Base-by-base conservation (phyloP, 75 land plant genomes). In the Ceratopteris richardii region DNA sequence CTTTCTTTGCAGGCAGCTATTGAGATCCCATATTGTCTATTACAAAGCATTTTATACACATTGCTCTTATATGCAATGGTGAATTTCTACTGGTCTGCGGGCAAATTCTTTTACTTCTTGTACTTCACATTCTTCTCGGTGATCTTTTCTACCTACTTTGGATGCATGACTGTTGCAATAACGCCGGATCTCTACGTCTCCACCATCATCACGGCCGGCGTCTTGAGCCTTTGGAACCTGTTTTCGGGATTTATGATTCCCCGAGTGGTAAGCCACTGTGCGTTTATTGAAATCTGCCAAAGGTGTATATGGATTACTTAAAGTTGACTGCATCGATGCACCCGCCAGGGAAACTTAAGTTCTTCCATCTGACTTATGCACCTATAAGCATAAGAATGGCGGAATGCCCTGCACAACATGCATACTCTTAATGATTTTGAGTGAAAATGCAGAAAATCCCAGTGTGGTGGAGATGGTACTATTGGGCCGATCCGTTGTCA, bases 391-490 rank as follows among this genome's bases (percentile, higher is more conserved):
- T n/a, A n/a, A n/a, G n/a, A n/a, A n/a, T n/a, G n/a, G n/a, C n/a
- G n/a, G n/a, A n/a, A n/a, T n/a, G n/a, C n/a, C n/a, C 37, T 33
- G 37, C 3, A 33, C 9, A 33, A 33, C 37, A 33, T 33, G 37
- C 37, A 36, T 26, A 14, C 50, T n/a, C 18, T 37, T 59, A 46
- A 0, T 26, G 16, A 18, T n/a, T 7, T 36, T 36, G 19, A 26
- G 28, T 29, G 33, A 29, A 31, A 43, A 54, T 63, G 76, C 85
- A 84, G 85, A 25, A 44, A 24, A 81, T 87, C 20, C 92, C 92
- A 26, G 66, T 70, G 30, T 85, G 92, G 89, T 87, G 92, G 92
- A 72, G 84, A 57, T 87, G 92, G 92, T 85, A 79, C 54, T 87
- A 85, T 61, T 87, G 84, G 84, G 66, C 64, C 19, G 65, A 65